Base-by-base conservation (phyloP, 257 asterid species). In the Handroanthus guayacan region DNA sequence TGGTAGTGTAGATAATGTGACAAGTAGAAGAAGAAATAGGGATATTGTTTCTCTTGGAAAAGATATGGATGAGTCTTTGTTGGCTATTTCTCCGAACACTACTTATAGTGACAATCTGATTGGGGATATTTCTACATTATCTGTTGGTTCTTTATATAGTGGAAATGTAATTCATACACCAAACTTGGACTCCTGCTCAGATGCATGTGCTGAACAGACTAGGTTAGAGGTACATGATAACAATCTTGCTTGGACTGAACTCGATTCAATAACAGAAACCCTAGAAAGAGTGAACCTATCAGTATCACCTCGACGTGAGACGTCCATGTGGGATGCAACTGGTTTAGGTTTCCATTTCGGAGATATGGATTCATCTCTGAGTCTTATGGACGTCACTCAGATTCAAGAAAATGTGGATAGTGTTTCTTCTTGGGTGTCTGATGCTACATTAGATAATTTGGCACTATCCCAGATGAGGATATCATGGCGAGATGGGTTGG, bases 131-230 rank as follows among this genome's bases (percentile, higher is more conserved):
- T 79, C 85, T 73, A 84, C 80, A n/a, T 41, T 71, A 31, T 87
- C 87, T 3, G 36, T 36, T 5, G 82, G 67, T 72, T 83, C 86
- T 36, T 79, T 85, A 68, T 83, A 82, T 72, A 76, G 86, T 83
- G 87, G 88, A 25, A 91, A 92, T 74, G 79, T 87, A 62, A 83
- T 89, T 56, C 92, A 86, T 81, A 94, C 97, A n/a, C 98, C 91
- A 48, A 83, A 81, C 41, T 87, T 97, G 2, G 87, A 74, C 71
- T 83, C 79, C 18, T 76, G 80, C 71, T 82, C 84, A 5, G 90
- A 81, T 5, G 73, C 48, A 67, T 63, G 36, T 47, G 65, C 16
- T 6, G 73, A 75, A 16, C 9, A 71, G 81, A 62, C 79, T 51
- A 83, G 75, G 25, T 71, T 55, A 25, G 83, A 69, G 69, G 69